These are phyloP conservation scores for Xylaria polymorpha DNA, from an alignment of 2,329 filamentous ascomycete species.

Conservation along the genomic window DNA sequence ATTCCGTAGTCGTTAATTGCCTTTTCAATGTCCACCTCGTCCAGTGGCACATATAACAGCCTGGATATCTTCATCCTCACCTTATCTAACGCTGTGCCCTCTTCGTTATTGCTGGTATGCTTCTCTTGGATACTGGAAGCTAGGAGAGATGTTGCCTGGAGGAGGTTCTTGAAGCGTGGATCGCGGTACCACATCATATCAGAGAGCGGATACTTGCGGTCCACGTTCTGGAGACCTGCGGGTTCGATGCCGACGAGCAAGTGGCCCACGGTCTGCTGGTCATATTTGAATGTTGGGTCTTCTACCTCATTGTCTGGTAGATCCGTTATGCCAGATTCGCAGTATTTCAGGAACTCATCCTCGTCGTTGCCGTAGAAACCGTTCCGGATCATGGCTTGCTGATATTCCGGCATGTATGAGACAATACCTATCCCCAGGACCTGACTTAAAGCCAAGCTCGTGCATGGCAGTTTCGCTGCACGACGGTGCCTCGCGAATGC, in stretches of 20 bases:
- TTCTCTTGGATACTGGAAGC: neutral
- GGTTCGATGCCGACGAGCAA: constrained; percentile 24
- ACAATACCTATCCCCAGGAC: constrained; percentile 19
- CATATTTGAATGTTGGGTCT: constrained; percentile 9
- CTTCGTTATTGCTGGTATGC: neutral
- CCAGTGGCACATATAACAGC: constrained; percentile 1
- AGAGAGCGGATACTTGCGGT: constrained; percentile 10
- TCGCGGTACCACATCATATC: constrained; percentile 25
- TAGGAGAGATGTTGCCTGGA: constrained; percentile 11
- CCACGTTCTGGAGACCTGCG: constrained; percentile 11
- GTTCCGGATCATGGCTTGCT: constrained; percentile 23
- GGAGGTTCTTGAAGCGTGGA: constrained; percentile 15
- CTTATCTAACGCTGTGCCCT: neutral
- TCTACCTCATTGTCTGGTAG: neutral
- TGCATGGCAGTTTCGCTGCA: constrained; percentile 4
- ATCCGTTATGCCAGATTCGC: constrained; percentile 6
- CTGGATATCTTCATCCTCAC: constrained; percentile 15
- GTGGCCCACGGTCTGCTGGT: neutral
- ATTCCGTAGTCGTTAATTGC: constrained; percentile 4
- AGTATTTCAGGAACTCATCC: constrained; percentile 24
- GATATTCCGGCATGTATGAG: constrained; percentile 14
- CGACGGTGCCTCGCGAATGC: constrained; percentile 22
- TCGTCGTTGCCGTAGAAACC: constrained; percentile 20
- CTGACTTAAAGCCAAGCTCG: constrained; percentile 14
- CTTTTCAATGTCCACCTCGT: constrained; percentile 7